Evolutionary conservation across 176 grass and related monocot genomes (phyloP).

Genomic region (Bothriochloa decipiens): DNA sequence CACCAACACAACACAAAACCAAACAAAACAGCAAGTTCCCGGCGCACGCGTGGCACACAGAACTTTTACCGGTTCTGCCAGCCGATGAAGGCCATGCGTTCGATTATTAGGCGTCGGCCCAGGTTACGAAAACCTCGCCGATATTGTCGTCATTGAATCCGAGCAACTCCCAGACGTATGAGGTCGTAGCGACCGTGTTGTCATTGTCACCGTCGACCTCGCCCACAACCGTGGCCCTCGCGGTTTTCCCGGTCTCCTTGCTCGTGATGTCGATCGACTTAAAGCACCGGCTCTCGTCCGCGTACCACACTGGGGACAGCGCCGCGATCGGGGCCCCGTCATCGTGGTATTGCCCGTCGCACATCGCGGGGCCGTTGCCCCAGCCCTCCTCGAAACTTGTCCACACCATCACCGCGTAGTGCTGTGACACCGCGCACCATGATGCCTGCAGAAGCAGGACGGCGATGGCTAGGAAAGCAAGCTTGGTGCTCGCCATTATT

Average conservation of each 20-base stretch:
- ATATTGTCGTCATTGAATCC: conserved; percentile 4
- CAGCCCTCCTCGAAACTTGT: conserved; percentile 13
- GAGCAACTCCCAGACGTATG: conserved; percentile 36
- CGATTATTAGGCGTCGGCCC: conserved; percentile 16
- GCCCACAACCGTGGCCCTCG: conserved; percentile 28
- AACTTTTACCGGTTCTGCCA: no score
- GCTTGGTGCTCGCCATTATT: no score
- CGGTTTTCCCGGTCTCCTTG: not conserved
- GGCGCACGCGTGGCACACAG: no score
- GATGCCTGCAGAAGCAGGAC: no score
- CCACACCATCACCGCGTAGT: conserved; percentile 1
- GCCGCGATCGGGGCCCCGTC: conserved; percentile 3
- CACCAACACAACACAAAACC: no score
- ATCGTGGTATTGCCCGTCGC: conserved; percentile 28
- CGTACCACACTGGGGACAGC: conserved; percentile 33
- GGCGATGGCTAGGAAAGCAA: no score
- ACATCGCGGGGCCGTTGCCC: not conserved
- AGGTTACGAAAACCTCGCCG: conserved; percentile 23
- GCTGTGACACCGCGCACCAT: no score
- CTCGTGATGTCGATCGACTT: conserved; percentile 34
- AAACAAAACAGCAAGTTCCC: no score
- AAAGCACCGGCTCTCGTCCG: conserved; percentile 15
- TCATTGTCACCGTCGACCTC: conserved; percentile 28
- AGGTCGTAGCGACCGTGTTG: conserved; percentile 35
- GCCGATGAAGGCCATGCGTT: no score